Evolutionary conservation across 345 rosid genomes (phyloP).

Genomic region (Eucalyptus guilfoylei): DNA sequence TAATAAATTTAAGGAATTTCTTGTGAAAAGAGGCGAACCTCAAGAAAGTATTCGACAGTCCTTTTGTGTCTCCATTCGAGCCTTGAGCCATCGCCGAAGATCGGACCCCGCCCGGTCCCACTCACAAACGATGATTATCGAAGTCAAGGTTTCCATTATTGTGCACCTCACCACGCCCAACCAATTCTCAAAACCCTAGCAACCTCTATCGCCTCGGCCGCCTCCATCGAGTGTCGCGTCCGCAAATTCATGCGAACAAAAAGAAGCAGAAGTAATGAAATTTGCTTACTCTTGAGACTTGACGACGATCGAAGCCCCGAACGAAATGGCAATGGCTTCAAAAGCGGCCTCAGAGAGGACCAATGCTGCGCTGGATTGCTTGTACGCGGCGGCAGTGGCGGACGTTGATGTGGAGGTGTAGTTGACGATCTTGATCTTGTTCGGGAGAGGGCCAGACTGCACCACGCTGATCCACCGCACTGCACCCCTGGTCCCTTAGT

Average conservation of each 20-base stretch:
- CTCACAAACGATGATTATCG: not conserved
- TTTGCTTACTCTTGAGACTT: conserved; percentile 33
- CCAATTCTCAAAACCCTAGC: not conserved
- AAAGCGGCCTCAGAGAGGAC: conserved; percentile 38
- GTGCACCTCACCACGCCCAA: not conserved
- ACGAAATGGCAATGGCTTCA: conserved; percentile 11
- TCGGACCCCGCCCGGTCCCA: not conserved
- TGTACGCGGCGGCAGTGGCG: not conserved
- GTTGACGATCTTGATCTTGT: conserved; percentile 32
- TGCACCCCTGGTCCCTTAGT: conserved; percentile 47
- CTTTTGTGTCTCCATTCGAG: accelerated
- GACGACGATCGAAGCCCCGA: conserved; percentile 14
- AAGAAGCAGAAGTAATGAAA: not conserved
- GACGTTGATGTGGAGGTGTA: not conserved
- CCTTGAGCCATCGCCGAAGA: not conserved
- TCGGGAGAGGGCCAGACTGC: not conserved
- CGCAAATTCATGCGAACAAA: not conserved
- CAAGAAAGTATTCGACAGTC: no score
- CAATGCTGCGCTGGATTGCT: conserved; percentile 19
- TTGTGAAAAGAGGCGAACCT: no score
- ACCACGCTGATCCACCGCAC: conserved; percentile 43
- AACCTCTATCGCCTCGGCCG: not conserved
- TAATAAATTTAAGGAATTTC: no score
- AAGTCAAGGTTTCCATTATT: not conserved
- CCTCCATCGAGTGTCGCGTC: not conserved